Conservation (phyloP, 768 basidiomycete species). For the Paxillus involutus region DNA sequence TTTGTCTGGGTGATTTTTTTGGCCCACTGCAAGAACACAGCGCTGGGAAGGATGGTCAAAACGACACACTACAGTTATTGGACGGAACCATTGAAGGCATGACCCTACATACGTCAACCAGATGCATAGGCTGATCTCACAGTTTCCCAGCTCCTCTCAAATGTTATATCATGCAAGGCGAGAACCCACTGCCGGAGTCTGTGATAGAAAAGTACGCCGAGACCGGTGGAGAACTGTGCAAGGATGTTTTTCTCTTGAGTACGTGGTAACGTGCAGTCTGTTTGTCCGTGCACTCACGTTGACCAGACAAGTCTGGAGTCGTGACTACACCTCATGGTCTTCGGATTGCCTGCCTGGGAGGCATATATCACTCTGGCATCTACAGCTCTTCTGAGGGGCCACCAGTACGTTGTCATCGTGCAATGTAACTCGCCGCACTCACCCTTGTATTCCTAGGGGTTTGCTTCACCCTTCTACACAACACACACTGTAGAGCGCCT, state of each 20-base stretch:
- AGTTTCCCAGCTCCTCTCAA: slow-evolving; percentile 71
- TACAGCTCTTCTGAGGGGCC: slow-evolving; percentile 60
- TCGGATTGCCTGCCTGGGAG: slow-evolving; percentile 84
- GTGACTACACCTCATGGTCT: slow-evolving; percentile 78
- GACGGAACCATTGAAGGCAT: slow-evolving; percentile 67
- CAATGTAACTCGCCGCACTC: background rate
- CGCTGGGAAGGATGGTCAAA: slow-evolving; percentile 35
- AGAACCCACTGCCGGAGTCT: slow-evolving; percentile 65
- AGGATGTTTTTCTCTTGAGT: slow-evolving; percentile 87
- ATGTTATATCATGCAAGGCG: slow-evolving; percentile 92
- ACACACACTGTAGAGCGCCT: slow-evolving; percentile 68
- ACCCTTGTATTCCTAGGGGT: slow-evolving; percentile 48
- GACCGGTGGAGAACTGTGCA: slow-evolving; percentile 76
- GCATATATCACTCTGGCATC: slow-evolving; percentile 63
- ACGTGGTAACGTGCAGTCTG: slow-evolving; percentile 28
- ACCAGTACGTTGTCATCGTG: slow-evolving; percentile 47
- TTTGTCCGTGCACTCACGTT: slow-evolving; percentile 3
- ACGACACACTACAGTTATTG: slow-evolving; percentile 61
- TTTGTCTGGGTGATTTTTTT: slow-evolving; percentile 88
- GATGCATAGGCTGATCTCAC: slow-evolving; percentile 12
- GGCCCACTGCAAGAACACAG: slow-evolving; percentile 45
- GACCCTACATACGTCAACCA: slow-evolving; percentile 5
- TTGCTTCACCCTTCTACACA: slow-evolving; percentile 74
- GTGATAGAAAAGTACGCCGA: slow-evolving; percentile 76
- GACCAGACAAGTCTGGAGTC: slow-evolving; percentile 77